phyloP scores from a whole-genome alignment of 805 yeast species.

The Candida ulmi region DNA sequence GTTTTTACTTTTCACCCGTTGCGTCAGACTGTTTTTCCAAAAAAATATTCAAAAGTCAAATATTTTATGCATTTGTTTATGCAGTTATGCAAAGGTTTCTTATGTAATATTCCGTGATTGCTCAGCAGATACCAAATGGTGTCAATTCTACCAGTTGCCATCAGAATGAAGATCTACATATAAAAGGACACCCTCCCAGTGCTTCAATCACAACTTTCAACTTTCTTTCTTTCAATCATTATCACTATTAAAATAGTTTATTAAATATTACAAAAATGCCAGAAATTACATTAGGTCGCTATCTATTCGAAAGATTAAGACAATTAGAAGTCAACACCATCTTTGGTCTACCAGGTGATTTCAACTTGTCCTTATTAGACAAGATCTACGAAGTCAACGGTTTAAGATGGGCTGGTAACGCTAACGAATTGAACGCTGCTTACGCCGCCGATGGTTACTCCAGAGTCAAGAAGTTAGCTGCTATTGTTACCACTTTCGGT shows the following conservation, averaged over 20 bases:
- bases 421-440: slow-evolving; percentile 86
- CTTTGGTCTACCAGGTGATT: slow-evolving; percentile 81
- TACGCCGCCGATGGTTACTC: slow-evolving; percentile 89
- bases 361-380: slow-evolving; percentile 67
- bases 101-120: not conserved
- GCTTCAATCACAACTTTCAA: no score
- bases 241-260: no score
- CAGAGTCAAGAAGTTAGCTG: slow-evolving; percentile 70
- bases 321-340: slow-evolving; percentile 67
- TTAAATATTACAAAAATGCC: no score
- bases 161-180: not conserved
- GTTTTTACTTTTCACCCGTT: no score
- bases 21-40: no score
- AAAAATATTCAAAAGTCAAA: no score
- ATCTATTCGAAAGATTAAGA: slow-evolving; percentile 70
- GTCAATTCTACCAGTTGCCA: not conserved
- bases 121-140: not conserved
- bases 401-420: slow-evolving; percentile 85
- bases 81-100: not conserved
- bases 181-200: no score
- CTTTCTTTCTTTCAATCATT: no score
- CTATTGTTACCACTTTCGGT: slow-evolving; percentile 80
- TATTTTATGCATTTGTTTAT: not conserved
- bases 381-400: slow-evolving; percentile 70
- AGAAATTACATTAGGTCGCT: slow-evolving; percentile 65